Percentiles rank a stretch among this genome's conserved stretches.
phyloP scores from a whole-genome alignment of 2,329 filamentous ascomycete species.

The Torrubiellomyces zombiae region DNA sequence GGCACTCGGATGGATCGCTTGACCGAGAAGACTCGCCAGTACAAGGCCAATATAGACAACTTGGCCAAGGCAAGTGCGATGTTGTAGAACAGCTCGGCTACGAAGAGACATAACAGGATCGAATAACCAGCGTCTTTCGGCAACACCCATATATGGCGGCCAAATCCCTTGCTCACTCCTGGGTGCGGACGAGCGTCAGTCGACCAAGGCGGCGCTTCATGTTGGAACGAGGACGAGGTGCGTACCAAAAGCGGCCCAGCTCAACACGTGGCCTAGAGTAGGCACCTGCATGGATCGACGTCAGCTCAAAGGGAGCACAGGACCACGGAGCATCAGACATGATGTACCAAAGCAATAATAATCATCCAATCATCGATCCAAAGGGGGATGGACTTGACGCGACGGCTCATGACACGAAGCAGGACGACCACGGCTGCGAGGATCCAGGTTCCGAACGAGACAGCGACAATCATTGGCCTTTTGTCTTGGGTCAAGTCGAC shows the following conservation, averaged over 20 bases:
- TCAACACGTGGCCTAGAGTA: conserved; percentile 6
- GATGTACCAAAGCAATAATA: conserved; percentile 8
- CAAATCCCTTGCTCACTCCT: conserved; percentile 9
- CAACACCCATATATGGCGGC: conserved; percentile 9
- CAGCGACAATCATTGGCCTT: conserved; percentile 5
- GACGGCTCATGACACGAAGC: conserved; percentile 7
- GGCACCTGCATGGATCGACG: conserved; percentile 3
- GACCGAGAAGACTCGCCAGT: conserved; percentile 10
- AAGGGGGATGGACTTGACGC: conserved; percentile 5
- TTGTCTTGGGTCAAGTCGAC: conserved; percentile 8
- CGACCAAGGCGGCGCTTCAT: too few relatives aligned
- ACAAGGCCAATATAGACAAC: conserved; percentile 11
- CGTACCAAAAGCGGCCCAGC: conserved; percentile 7
- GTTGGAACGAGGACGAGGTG: too few relatives aligned
- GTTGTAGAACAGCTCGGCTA: conserved; percentile 8
- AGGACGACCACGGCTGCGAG: conserved; percentile 6
- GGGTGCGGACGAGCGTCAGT: too few relatives aligned
- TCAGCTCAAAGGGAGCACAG: not conserved
- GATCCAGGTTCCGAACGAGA: conserved; percentile 5
- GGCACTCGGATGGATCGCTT: conserved; percentile 6
- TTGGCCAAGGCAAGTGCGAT: conserved; percentile 8
- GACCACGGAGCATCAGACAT: too few relatives aligned
- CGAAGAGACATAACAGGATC: conserved; percentile 8
- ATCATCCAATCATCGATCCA: conserved; percentile 13
- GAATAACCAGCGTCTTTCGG: conserved; percentile 7